Percentiles rank a stretch among this genome's conserved stretches.
Conservation (phyloP, 2,329 filamentous ascomycete species). For the Penicillium polonicum region DNA sequence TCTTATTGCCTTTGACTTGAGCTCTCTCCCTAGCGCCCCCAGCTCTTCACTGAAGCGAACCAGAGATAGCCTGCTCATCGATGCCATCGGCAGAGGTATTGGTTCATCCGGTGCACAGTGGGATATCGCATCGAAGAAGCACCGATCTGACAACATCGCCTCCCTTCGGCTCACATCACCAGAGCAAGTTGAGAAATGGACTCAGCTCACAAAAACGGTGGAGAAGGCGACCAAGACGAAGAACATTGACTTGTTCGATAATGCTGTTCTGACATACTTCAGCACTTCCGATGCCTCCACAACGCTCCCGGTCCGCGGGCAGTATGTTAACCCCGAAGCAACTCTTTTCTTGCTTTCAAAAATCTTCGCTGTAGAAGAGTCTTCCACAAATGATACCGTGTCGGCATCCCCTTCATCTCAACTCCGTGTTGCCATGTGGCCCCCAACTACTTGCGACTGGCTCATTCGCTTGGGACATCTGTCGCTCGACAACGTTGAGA, state of each 20-base stretch:
- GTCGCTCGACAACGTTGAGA: conserved; percentile 40
- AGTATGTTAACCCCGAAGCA: conserved; percentile 39
- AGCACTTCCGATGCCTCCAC: conserved; percentile 20
- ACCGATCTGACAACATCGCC: conserved; percentile 30
- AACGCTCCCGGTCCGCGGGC: conserved; percentile 24
- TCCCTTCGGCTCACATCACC: conserved; percentile 34
- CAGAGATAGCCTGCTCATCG: conserved; percentile 42
- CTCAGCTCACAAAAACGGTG: conserved; percentile 31
- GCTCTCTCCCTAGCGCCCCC: conserved; percentile 29
- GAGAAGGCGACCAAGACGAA: conserved; percentile 29
- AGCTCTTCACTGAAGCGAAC: conserved; percentile 39
- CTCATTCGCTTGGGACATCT: conserved; percentile 42
- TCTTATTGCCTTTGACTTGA: conserved; percentile 47
- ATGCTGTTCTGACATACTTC: conserved; percentile 34
- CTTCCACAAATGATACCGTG: conserved; percentile 21
- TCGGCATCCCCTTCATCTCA: conserved; percentile 29
- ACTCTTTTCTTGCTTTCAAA: conserved; percentile 40
- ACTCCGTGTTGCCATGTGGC: conserved; percentile 38
- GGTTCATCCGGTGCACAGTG: conserved; percentile 32
- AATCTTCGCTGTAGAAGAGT: conserved; percentile 36
- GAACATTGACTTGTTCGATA: conserved; percentile 36
- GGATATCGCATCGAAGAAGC: conserved; percentile 32
- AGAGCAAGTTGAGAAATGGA: conserved; percentile 38
- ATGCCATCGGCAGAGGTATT: conserved; percentile 45
- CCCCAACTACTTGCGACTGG: conserved; percentile 42